phyloP scores from a whole-genome alignment of 2,329 filamentous ascomycete genomes.

The Aspergillus sp. region DNA sequence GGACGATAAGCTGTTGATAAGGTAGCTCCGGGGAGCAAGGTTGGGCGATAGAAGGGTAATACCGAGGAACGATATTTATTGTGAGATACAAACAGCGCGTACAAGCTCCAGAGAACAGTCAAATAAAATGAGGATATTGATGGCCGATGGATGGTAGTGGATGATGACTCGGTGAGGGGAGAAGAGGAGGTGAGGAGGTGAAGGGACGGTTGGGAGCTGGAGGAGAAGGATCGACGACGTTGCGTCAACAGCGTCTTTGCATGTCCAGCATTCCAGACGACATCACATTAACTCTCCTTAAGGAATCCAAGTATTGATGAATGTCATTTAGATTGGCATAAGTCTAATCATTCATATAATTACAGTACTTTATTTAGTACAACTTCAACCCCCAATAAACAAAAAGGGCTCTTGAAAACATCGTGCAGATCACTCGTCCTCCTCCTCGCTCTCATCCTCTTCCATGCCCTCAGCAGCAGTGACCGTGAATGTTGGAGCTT shows the following conservation, averaged over 20 bases:
- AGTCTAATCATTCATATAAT: constrained; percentile 12
- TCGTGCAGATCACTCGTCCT: constrained; percentile 51
- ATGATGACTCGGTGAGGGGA: constrained; percentile 8
- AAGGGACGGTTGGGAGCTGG: not conserved
- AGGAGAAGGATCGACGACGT: not conserved
- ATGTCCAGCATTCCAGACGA: not conserved
- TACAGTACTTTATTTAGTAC: not conserved
- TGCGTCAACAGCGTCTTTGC: not conserved
- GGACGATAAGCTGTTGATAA: constrained; percentile 12
- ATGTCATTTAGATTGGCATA: constrained; percentile 9
- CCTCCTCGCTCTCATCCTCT: constrained; percentile 79
- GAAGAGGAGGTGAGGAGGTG: constrained; percentile 1
- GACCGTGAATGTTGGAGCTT: constrained; percentile 86
- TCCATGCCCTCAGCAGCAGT: constrained; percentile 91
- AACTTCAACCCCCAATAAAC: constrained; percentile 7
- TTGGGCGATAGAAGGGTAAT: not conserved
- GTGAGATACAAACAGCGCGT: not conserved
- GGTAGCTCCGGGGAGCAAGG: constrained; percentile 17
- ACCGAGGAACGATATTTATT: not conserved
- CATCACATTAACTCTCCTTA: not conserved
- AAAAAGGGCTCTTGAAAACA: constrained; percentile 9
- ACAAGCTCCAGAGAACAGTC: not conserved
- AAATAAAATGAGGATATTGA: not conserved
- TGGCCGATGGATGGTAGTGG: not conserved
- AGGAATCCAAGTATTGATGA: constrained; percentile 7